Conservation (phyloP, 495 filamentous ascomycete species). For the Chaetomidium leptoderma region DNA sequence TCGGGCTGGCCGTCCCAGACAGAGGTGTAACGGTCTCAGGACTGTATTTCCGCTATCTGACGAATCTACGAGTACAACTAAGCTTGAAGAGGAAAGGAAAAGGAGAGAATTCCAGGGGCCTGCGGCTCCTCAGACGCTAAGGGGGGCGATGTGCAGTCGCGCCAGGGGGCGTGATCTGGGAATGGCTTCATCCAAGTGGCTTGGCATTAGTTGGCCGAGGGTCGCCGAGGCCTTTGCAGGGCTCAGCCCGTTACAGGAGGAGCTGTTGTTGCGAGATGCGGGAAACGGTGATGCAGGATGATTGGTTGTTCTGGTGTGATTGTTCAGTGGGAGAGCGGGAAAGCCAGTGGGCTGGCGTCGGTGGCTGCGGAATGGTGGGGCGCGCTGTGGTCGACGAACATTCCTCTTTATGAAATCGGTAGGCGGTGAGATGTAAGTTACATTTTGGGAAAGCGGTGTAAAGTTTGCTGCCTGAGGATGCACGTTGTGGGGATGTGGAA, state of each 20-base stretch:
- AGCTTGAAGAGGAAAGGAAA: slow-evolving; percentile 1
- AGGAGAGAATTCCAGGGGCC: neutral
- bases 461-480: neutral
- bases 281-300: neutral
- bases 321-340: too few relatives aligned
- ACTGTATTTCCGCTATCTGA: neutral
- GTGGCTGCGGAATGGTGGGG: too few relatives aligned
- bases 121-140: neutral
- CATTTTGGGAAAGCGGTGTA: neutral
- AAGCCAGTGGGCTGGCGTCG: too few relatives aligned
- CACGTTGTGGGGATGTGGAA: neutral
- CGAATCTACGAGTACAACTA: neutral
- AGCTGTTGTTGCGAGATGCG: neutral
- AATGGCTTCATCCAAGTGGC: neutral
- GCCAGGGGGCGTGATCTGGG: neutral
- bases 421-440: neutral
- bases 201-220: neutral
- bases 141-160: neutral
- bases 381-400: neutral
- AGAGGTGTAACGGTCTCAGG: neutral
- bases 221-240: neutral
- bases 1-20: neutral
- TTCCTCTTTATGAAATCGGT: neutral
- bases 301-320: neutral
- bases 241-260: neutral